These are phyloP conservation scores for Vanilla planifolia DNA, from an alignment of 106 monocot species.

Conservation along the genomic window DNA sequence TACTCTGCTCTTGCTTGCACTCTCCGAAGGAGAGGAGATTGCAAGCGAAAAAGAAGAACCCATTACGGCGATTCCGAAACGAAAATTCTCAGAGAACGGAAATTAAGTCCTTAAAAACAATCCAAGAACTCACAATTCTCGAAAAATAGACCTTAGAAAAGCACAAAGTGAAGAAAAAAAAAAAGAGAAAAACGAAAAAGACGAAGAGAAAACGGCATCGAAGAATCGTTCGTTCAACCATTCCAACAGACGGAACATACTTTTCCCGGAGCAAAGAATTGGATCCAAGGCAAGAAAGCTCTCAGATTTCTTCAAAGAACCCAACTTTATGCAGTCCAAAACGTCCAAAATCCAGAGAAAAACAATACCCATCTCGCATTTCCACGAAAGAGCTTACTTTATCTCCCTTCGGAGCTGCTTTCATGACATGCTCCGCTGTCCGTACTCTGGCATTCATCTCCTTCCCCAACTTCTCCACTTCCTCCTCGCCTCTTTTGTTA, in stretches of 20 bases:
- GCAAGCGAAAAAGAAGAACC: too few relatives aligned
- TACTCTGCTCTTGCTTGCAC: not conserved
- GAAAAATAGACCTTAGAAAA: not conserved
- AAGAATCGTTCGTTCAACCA: not conserved
- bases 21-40: not conserved
- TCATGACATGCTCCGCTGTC: not conserved
- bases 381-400: not conserved
- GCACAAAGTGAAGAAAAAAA: not conserved
- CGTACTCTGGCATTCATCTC: constrained; percentile 19
- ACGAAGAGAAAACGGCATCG: not conserved
- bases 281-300: not conserved
- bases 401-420: not conserved
- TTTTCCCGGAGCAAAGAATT: not conserved
- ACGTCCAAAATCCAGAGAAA: not conserved
- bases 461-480: not conserved
- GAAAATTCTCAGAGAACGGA: not conserved
- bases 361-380: not conserved
- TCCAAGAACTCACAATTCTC: not conserved
- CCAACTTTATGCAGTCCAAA: not conserved
- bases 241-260: not conserved
- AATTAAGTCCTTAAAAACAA: not conserved
- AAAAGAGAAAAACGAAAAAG: not conserved
- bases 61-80: too few relatives aligned
- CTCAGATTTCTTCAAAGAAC: too few relatives aligned
- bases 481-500: not conserved